Base-by-base conservation (phyloP, 2,329 filamentous ascomycete species). In the Fusarium sp. region DNA sequence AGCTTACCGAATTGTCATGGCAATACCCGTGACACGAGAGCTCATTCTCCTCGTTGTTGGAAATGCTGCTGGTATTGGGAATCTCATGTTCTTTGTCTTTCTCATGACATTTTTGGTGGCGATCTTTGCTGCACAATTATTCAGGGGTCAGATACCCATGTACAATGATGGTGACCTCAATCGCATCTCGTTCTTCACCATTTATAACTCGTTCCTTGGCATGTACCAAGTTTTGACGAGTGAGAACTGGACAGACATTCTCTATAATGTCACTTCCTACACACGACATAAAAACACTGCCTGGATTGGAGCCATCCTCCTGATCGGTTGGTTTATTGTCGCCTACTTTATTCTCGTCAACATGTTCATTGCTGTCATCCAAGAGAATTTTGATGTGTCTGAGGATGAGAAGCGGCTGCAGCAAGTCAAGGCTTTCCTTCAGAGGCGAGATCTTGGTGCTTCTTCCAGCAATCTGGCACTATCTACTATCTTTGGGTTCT, bases 331-430 rank as follows among this genome's bases (percentile, higher is more conserved):
- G 96, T 98, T 97, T 80, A 96, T 97, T 60, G 86, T 99, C 44
- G 88, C 94, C 8, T 98, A 97, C 79, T 95, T 98, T 78, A 97
- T 99, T 81, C 88, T 98, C 66, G 83, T 99, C 83, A 99, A 98
- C 77, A 99, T 99, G 96, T 99, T 99, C 84, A 98, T 99, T 92
- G 96, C 96, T 85, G 96, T 99, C 82, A 99, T 99, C 71, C 96
- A 99, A 79, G 96, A 99, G 78, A 99, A 97, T 76, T 99, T 99
- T 78, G 96, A 99, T 81, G 94, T 99, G 26, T 97, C 94, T 6
- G 96, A 99, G 78, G 97, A 99, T 77, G 94, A 98, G 79, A 99
- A 99, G 81, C 93, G 97, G 21, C 82, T 98, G 66, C 93, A 98
- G 78, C 97, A 99, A 81, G 94, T 99, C 65, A 95, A 94, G 76